These are phyloP conservation scores for Vanrija sp. DNA, from an alignment of 1,284 basidiomycete genomes.

Conservation along the genomic window DNA sequence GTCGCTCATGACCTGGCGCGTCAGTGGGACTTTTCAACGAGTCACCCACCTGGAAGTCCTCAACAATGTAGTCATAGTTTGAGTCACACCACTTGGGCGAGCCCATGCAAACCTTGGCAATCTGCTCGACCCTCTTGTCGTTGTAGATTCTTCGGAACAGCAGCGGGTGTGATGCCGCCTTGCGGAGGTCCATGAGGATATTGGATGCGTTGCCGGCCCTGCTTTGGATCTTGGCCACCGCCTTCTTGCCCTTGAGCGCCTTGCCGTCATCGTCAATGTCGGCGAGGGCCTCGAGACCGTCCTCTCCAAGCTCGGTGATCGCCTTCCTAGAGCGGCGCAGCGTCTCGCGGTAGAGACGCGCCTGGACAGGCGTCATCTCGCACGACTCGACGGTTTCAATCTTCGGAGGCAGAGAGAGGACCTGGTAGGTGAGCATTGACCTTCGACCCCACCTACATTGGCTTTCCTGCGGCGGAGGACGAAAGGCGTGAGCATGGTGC, in stretches of 20 bases:
- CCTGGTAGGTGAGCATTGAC: constrained; percentile 54
- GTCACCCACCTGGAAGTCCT: constrained; percentile 65
- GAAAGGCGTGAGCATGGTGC: constrained; percentile 99
- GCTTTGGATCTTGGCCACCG: constrained; percentile 29
- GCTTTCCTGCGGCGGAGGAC: constrained; percentile 93
- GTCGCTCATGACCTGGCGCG: constrained; percentile 77
- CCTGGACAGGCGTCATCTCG: constrained; percentile 81
- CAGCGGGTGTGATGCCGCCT: constrained; percentile 94
- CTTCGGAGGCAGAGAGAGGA: constrained; percentile 86
- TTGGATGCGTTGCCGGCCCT: constrained; percentile 52
- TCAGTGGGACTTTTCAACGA: constrained; percentile 17
- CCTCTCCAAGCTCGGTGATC: constrained; percentile 66
- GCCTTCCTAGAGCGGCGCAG: constrained; percentile 73
- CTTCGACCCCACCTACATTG: constrained; percentile 54
- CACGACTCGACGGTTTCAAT: constrained; percentile 90
- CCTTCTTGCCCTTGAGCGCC: constrained; percentile 32
- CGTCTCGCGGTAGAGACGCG: constrained; percentile 77
- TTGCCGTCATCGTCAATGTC: constrained; percentile 35
- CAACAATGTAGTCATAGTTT: constrained; percentile 73
- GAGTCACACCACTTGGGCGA: constrained; percentile 81
- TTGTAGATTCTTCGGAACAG: constrained; percentile 83
- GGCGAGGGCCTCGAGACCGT: constrained; percentile 34
- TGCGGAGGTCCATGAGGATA: constrained; percentile 92
- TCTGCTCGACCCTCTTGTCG: constrained; percentile 66
- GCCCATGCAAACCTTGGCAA: constrained; percentile 80